These are phyloP conservation scores for Clitoria ternatea DNA, from an alignment of 306 rosid species.

Conservation along the genomic window DNA sequence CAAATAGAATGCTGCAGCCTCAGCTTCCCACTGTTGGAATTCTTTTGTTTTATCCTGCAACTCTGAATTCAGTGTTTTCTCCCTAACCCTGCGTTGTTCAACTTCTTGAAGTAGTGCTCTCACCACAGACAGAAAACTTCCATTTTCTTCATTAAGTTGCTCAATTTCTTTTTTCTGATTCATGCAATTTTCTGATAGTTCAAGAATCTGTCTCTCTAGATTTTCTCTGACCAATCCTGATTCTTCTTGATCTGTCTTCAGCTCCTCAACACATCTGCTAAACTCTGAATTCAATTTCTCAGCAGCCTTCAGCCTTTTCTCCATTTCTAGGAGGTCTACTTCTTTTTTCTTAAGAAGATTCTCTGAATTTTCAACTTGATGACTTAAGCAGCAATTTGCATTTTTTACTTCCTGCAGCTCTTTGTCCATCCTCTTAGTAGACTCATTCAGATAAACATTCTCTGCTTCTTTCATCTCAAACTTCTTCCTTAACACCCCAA, in stretches of 20 bases:
- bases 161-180: conserved; percentile 52
- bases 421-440: conserved; percentile 46
- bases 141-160: conserved; percentile 50
- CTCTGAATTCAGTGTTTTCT: conserved; percentile 61
- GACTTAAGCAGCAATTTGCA: conserved; percentile 42
- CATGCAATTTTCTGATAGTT: conserved; percentile 45
- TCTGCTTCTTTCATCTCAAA: conserved; percentile 53
- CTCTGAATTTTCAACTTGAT: conserved; percentile 41
- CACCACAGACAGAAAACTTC: conserved; percentile 43
- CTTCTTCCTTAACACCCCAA: conserved; percentile 40
- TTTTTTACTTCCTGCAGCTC: conserved; percentile 50
- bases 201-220: conserved; percentile 50
- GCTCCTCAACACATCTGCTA: conserved; percentile 40
- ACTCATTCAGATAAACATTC: conserved; percentile 42
- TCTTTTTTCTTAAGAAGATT: conserved; percentile 49
- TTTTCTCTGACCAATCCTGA: conserved; percentile 36
- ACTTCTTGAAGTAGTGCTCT: conserved; percentile 45
- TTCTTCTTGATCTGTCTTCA: conserved; percentile 58
- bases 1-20: conserved; percentile 73
- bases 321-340: conserved; percentile 54
- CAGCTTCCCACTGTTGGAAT: conserved; percentile 75
- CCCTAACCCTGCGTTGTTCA: conserved; percentile 51
- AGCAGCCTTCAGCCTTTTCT: conserved; percentile 41
- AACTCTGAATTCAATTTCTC: conserved; percentile 47
- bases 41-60: conserved; percentile 64